Base-by-base conservation (phyloP, 345 rosid genomes). In the Excoecaria agallocha region DNA sequence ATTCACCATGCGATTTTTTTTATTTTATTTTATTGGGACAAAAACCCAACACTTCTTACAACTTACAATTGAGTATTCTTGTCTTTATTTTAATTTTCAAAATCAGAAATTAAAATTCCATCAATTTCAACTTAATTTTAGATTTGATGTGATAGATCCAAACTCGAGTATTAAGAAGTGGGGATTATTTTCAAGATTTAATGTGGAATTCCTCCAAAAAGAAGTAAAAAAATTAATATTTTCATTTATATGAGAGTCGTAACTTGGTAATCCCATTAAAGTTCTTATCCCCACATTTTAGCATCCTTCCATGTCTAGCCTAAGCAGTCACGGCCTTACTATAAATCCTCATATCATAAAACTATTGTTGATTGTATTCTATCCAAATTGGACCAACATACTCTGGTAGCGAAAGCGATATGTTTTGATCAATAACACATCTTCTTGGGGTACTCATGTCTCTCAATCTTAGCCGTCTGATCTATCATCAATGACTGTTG, bases 281-380 rank as follows among this genome's bases (percentile, higher is more conserved):
- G 45, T 63, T 69, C 80, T 83, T 83, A 1, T 75, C 54, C 61
- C 74, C 57, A 70, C 80, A 79, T 58, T 79, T 81, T 41, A 52
- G 74, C 73, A 37, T 83, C 77, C 88, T 85, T 24, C 66, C 75
- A 5, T 62, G 83, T 57, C 86, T 81, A 17, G 85, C 88, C 19
- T 69, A 22, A n/a, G 86, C 85, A 39, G 86, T 81, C 61, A 61
- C 48, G 11, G 73, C 78, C 70, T 35, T 83, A n/a, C n/a, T n/a
- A n/a, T n/a, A n/a, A n/a, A n/a, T n/a, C n/a, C n/a, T n/a, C n/a
- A 24, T 12, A 5, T 68, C 35, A 41, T 30, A 24, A 3, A 57
- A 60, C 25, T 30, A 43, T 19, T 37, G 58, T n/a, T n/a, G n/a
- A 16, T 15, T 5, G 3, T 65, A 30, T 2, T 82, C 77, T 69